Evolutionary conservation across 305 asterid genomes (phyloP), one percentile per base, ranked within the genome.

Genomic region (Fraxinus floribunda): DNA sequence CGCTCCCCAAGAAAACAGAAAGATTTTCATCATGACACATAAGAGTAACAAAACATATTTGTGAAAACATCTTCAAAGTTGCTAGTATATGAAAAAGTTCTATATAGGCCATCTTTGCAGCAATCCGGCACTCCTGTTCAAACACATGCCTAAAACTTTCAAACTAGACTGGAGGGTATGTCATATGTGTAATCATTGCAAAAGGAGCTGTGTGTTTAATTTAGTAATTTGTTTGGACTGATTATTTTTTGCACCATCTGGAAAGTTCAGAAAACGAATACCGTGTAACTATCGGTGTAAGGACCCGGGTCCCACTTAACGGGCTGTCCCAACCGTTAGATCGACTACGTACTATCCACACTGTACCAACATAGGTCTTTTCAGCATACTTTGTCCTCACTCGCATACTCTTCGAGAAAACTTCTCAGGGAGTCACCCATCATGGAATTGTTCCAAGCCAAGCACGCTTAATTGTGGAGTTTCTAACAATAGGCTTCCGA

Each of bases 281-380:
- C 98, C 94, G 98, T 90, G 84, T 94, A 97, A 86, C 97, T 89
- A 79, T 95, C 95, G 11, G 90, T 29, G 30, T 29, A 29, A 29
- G 3, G 30, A 29, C 30, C 3, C 2, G 0, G 30, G 30, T 29
- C 30, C 30, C 3, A 29, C 30, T 29, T 29, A 29, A 29, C 30
- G 30, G 30, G 30, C 0, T 29, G 30, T 29, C 30, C 30, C 3
- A 0, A 29, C 30, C 30, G 3, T 29, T 29, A 29, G 29, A 29
- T 29, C 30, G 30, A 29, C 29, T 1, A 26, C 30, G 30, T 29
- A 29, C 0, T 29, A 3, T 29, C 30, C 30, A 29, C 30, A 29
- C 30, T 29, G 3, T 29, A 29, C 3, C 30, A 29, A 29, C 30
- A 29, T 29, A 2, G 30, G 30, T 29, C 3, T 29, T 29, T 29